Percentiles rank a stretch among this genome's conserved stretches.
phyloP scores from a whole-genome alignment of 202 grass and related monocot species.

The Eragrostis tef region DNA sequence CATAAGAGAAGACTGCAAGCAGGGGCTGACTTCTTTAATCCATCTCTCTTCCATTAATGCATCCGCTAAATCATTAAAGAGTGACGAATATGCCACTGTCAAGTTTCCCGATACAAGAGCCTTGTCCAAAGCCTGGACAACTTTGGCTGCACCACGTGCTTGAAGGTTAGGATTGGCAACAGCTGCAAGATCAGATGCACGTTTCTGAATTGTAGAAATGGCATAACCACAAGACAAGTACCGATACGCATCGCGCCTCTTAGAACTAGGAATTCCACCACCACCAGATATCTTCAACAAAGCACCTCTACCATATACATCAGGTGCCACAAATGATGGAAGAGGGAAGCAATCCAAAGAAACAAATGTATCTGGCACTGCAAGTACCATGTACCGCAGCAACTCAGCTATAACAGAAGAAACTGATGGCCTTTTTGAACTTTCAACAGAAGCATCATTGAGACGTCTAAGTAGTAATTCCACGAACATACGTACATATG shows the following conservation, averaged over 20 bases:
- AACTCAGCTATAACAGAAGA: slow-evolving; percentile 73
- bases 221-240: slow-evolving; percentile 88
- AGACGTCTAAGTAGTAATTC: slow-evolving; percentile 70
- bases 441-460: slow-evolving; percentile 66
- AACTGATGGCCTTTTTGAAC: slow-evolving; percentile 64
- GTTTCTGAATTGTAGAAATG: slow-evolving; percentile 81
- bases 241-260: slow-evolving; percentile 70
- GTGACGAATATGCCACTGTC: slow-evolving; percentile 69
- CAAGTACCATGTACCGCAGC: slow-evolving; percentile 79
- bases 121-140: slow-evolving; percentile 90
- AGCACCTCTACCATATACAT: slow-evolving; percentile 69
- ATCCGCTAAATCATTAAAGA: slow-evolving; percentile 98
- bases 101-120: slow-evolving; percentile 74
- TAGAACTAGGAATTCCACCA: slow-evolving; percentile 62
- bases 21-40: slow-evolving; percentile 95
- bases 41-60: slow-evolving; percentile 85
- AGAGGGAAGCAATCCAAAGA: slow-evolving; percentile 97
- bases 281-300: slow-evolving; percentile 66
- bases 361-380: slow-evolving; percentile 95
- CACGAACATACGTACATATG: slow-evolving; percentile 76
- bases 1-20: slow-evolving; percentile 90
- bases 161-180: slow-evolving; percentile 86
- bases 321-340: slow-evolving; percentile 71
- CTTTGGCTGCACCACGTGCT: slow-evolving; percentile 83
- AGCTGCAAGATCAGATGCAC: slow-evolving; percentile 68